These are phyloP conservation scores for Phyllosticta citrichinensis DNA, from an alignment of 2,329 filamentous ascomycete species.

Conservation along the genomic window DNA sequence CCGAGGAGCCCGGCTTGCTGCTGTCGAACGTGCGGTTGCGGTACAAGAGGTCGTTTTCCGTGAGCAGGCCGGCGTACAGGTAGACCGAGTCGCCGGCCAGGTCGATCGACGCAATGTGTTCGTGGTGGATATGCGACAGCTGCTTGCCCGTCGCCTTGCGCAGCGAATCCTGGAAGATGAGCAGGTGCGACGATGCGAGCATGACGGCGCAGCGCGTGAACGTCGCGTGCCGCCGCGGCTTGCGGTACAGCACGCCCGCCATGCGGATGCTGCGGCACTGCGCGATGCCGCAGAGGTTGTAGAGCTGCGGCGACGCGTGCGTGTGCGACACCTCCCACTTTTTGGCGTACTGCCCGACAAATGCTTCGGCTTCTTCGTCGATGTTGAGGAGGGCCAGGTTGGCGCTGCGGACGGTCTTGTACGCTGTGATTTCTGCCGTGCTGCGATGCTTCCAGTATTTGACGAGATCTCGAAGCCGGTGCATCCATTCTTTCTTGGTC, in stretches of 20 bases:
- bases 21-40: slow-evolving; percentile 55
- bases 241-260: slow-evolving; percentile 53
- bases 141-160: slow-evolving; percentile 45
- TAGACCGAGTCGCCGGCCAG: slow-evolving; percentile 48
- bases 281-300: slow-evolving; percentile 57
- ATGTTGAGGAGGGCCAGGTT: slow-evolving; percentile 53
- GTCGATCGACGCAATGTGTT: slow-evolving; percentile 48
- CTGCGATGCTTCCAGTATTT: slow-evolving; percentile 53
- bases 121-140: slow-evolving; percentile 51
- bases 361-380: slow-evolving; percentile 55
- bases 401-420: slow-evolving; percentile 45
- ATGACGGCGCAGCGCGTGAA: slow-evolving; percentile 53
- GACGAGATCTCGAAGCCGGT: slow-evolving; percentile 44
- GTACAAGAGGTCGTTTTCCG: slow-evolving; percentile 51
- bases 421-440: slow-evolving; percentile 45
- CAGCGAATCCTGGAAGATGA: slow-evolving; percentile 53
- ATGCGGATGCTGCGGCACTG: slow-evolving; percentile 53
- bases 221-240: slow-evolving; percentile 51
- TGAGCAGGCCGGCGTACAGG: slow-evolving; percentile 54
- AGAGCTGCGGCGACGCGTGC: slow-evolving; percentile 52
- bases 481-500: slow-evolving; percentile 53
- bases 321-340: slow-evolving; percentile 60
- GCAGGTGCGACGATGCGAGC: slow-evolving; percentile 48
- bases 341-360: slow-evolving; percentile 54
- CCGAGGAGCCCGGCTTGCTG: slow-evolving; percentile 49